Conservation (phyloP, 169 alveolate species). For the Plasmodium gonderi region DNA sequence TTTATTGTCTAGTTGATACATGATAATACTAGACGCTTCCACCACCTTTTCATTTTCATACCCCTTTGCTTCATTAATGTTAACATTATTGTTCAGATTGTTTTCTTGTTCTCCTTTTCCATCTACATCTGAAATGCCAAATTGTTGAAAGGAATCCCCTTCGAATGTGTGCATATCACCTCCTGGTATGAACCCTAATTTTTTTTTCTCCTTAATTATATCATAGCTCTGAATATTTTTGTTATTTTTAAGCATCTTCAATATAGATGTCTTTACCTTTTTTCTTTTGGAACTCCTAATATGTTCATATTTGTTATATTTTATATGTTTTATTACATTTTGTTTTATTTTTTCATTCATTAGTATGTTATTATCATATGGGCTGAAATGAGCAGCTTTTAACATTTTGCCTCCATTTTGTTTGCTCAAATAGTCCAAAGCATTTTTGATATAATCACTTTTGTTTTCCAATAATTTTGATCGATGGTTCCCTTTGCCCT, state of each 20-base stretch:
- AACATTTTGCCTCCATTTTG: constrained; percentile 24
- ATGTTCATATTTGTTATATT: constrained; percentile 51
- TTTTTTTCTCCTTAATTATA: constrained; percentile 17
- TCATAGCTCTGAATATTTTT: constrained; percentile 46
- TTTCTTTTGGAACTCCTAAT: constrained; percentile 49
- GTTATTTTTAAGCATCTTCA: constrained; percentile 39
- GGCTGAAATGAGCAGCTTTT: constrained; percentile 18
- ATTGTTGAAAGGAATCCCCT: not conserved
- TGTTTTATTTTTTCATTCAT: constrained; percentile 67
- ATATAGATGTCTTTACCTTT: constrained; percentile 25
- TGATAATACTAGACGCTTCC: no score
- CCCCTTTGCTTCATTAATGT: no score
- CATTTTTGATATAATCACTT: not conserved
- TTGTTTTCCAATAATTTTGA: not conserved
- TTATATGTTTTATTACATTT: constrained; percentile 28
- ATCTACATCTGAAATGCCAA: no score
- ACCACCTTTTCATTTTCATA: no score
- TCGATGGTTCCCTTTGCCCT: not conserved
- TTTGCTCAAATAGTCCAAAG: constrained; percentile 39
- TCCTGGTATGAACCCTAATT: not conserved
- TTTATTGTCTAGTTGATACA: no score
- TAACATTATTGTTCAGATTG: no score
- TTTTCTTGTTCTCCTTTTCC: not conserved
- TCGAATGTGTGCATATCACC: not conserved
- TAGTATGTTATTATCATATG: constrained; percentile 58